These are phyloP conservation scores for Medicago arabica DNA, from an alignment of 306 rosid genomes.

Conservation along the genomic window DNA sequence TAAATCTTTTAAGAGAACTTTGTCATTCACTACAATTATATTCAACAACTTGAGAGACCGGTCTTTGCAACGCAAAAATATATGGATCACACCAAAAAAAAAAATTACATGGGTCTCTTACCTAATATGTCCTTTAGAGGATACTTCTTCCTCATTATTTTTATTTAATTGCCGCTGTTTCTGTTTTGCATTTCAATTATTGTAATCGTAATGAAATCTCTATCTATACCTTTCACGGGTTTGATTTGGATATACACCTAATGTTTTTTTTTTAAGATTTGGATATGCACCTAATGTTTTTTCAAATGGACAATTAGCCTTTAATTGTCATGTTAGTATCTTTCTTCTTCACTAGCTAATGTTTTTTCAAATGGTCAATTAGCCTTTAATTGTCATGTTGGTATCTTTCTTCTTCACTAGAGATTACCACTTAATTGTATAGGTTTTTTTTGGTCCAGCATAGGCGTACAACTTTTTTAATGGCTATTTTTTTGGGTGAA, in stretches of 20 bases:
- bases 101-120: too few species aligned
- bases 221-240: not conserved
- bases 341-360: not conserved
- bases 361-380: not conserved
- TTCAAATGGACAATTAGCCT: too few species aligned
- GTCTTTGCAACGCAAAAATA: too few species aligned
- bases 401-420: too few species aligned
- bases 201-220: not conserved
- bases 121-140: too few species aligned
- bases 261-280: not conserved
- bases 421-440: too few species aligned
- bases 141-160: not conserved
- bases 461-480: not conserved
- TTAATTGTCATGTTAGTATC: too few species aligned
- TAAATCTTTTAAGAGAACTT: too few species aligned
- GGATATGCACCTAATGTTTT: not conserved
- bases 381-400: too few species aligned
- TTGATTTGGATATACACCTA: slow-evolving; percentile 2
- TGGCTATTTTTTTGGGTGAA: not conserved
- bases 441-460: not conserved
- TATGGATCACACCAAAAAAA: too few species aligned
- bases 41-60: too few species aligned
- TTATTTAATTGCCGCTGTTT: slow-evolving; percentile 27
- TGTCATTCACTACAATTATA: too few species aligned
- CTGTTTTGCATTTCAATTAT: slow-evolving; percentile 19